Conservation (phyloP, 1,284 basidiomycete species). For the Moesziomyces parantarcticus region DNA sequence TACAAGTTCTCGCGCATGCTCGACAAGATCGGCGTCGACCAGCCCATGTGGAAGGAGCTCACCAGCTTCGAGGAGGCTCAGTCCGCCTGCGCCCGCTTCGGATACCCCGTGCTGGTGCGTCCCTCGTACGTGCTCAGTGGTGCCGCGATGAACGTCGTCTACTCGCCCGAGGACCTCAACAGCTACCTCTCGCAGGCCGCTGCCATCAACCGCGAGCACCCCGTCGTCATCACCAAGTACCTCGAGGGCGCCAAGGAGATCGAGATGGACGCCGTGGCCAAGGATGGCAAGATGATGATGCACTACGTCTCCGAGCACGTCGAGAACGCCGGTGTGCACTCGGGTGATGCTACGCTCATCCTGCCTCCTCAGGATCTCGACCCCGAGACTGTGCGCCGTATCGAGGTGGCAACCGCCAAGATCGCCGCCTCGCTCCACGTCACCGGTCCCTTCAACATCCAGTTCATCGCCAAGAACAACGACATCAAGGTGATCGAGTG, state of each 20-base stretch:
- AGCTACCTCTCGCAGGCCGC: conserved; percentile 95
- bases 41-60: conserved; percentile 96
- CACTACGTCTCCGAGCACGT: conserved; percentile 99
- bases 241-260: conserved; percentile 99
- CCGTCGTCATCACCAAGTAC: conserved; percentile 98
- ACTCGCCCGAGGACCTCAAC: conserved; percentile 86
- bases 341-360: conserved; percentile 96
- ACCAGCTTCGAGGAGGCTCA: conserved; percentile 89
- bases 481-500: conserved; percentile 99
- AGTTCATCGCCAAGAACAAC: conserved; percentile 99
- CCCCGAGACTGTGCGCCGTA: conserved; percentile 92
- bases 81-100: conserved; percentile 68
- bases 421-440: conserved; percentile 95
- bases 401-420: conserved; percentile 95
- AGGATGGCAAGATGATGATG: conserved; percentile 97
- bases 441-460: conserved; percentile 98
- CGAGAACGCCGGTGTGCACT: conserved; percentile 98
- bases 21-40: conserved; percentile 97
- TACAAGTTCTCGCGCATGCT: conserved; percentile 99
- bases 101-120: conserved; percentile 94
- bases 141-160: conserved; percentile 99
- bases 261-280: conserved; percentile 98
- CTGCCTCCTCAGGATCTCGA: conserved; percentile 98
- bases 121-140: conserved; percentile 98
- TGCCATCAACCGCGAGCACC: conserved; percentile 94